Evolutionary conservation across 352 stramenopile species (phyloP), one percentile per base, ranked within the genome.

Genomic region (Globisporangium radiosum): DNA sequence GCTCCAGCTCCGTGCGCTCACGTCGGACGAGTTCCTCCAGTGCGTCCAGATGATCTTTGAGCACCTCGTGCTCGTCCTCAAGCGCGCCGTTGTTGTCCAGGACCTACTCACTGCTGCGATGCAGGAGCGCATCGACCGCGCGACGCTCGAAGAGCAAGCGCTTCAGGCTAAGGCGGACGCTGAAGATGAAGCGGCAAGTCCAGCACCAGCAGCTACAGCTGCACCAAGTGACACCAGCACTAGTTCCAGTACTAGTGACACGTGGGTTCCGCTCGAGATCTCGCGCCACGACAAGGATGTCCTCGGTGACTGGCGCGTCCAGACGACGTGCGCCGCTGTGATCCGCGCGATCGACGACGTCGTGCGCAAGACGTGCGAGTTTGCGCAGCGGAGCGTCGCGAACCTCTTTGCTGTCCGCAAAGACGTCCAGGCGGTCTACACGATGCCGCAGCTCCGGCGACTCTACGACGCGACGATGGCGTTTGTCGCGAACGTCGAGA

Each of bases 391-490:
- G 37, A 95, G 84, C 58, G 83, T 95, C 9, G 88, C 82, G 17
- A 93, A 95, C 47, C 68, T 95, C 15, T 92, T 95, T 57, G 85
- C 81, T 10, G 85, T 95, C 13, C 81, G 85, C 38, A 95, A 95
- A 66, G 85, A 95, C 67, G 80, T 95, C 10, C 85, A 95, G 58
- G 81, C 85, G 5, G 70, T 85, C 17, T 93, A 95, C 61, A 91
- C 83, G 7, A 91, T 98, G 76, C 83, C 91, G n/a, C 90, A 98
- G 70, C 81, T 98, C 54, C 94, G 91, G 7, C 75, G 90, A 43
- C 66, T 98, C n/a, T 98, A 97, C 81, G 95, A 98, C 64, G 88
- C 81, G 33, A 97, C 91, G 45, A 87, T 97, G 69, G 70, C 82
- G 36, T 98, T 98, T 65, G 93, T 96, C 39, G 71, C 91, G n/a